Conservation (phyloP, 352 stramenopile genomes). For the Plasmopara halstedii region DNA sequence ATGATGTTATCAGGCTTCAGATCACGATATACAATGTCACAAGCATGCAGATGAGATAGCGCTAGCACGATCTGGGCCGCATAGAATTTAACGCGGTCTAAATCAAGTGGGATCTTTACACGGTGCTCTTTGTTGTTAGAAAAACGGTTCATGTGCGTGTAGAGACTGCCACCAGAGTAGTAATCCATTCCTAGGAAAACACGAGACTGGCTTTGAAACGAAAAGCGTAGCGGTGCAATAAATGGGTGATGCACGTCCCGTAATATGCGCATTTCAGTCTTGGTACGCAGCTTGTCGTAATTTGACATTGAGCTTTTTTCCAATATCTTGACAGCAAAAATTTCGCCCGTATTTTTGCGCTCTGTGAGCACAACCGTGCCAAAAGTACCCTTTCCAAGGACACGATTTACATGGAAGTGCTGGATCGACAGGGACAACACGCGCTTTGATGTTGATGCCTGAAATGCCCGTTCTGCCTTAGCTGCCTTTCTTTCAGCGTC, state of each 20-base stretch:
- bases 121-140: conserved; percentile 85
- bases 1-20: conserved; percentile 96
- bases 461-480: conserved; percentile 56
- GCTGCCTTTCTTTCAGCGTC: conserved; percentile 62
- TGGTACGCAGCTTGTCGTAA: conserved; percentile 90
- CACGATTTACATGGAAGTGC: conserved; percentile 93
- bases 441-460: conserved; percentile 70
- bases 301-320: conserved; percentile 89
- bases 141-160: conserved; percentile 91
- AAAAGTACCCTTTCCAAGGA: conserved; percentile 93
- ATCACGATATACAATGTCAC: conserved; percentile 94
- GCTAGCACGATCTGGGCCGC: conserved; percentile 88
- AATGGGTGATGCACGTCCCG: conserved; percentile 89
- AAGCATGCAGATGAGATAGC: conserved; percentile 87
- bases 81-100: conserved; percentile 85
- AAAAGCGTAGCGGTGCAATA: conserved; percentile 85
- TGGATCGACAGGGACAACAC: conserved; percentile 85
- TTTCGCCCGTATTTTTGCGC: conserved; percentile 76
- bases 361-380: conserved; percentile 87
- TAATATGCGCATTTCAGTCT: conserved; percentile 88
- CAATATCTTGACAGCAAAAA: conserved; percentile 91
- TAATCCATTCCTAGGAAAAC: conserved; percentile 85
- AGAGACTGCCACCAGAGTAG: conserved; percentile 77
- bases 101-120: conserved; percentile 77
- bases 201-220: conserved; percentile 74